Conservation (phyloP, 2,329 filamentous ascomycete genomes). For the Talaromyces sp. region DNA sequence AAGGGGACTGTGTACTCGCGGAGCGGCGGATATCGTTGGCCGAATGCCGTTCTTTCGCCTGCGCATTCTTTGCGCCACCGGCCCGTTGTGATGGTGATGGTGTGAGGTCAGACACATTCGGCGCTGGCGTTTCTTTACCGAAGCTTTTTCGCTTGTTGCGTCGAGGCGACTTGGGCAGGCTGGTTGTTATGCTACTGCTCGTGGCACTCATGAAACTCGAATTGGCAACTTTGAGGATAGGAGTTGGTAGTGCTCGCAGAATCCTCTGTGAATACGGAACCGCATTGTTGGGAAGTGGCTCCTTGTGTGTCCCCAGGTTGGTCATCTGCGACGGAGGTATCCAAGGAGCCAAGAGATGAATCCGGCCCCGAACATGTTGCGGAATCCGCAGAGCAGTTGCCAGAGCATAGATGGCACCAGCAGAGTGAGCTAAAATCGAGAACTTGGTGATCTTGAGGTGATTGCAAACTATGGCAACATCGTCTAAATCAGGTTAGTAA, state of each 20-base stretch:
- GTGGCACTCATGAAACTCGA: conserved; percentile 92
- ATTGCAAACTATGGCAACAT: conserved; percentile 92
- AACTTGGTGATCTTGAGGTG: conserved; percentile 90
- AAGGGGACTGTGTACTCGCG: background rate
- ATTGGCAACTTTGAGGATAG: conserved; percentile 89
- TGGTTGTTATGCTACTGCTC: conserved; percentile 76
- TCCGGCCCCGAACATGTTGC: conserved; percentile 87
- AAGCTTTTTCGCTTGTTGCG: conserved; percentile 54
- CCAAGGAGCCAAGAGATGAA: conserved; percentile 85
- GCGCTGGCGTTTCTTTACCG: conserved; percentile 32
- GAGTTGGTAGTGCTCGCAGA: conserved; percentile 80
- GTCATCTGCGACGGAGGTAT: conserved; percentile 94
- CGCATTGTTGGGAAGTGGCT: conserved; percentile 72
- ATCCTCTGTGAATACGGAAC: conserved; percentile 90
- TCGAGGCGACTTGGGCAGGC: conserved; percentile 61
- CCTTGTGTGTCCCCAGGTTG: conserved; percentile 67
- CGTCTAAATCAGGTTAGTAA: conserved; percentile 43
- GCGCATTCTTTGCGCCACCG: background rate
- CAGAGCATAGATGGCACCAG: conserved; percentile 94
- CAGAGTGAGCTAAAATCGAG: conserved; percentile 91
- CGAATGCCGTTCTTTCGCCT: background rate
- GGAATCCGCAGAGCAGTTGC: conserved; percentile 94
- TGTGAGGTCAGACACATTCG: conserved; percentile 43
- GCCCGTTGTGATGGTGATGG: background rate
- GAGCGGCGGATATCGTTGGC: background rate